Percentiles rank a stretch among this genome's conserved stretches.
Conservation (phyloP, 225 moss, liverwort and hornwort genomes). For the Anthoceros angustus region DNA sequence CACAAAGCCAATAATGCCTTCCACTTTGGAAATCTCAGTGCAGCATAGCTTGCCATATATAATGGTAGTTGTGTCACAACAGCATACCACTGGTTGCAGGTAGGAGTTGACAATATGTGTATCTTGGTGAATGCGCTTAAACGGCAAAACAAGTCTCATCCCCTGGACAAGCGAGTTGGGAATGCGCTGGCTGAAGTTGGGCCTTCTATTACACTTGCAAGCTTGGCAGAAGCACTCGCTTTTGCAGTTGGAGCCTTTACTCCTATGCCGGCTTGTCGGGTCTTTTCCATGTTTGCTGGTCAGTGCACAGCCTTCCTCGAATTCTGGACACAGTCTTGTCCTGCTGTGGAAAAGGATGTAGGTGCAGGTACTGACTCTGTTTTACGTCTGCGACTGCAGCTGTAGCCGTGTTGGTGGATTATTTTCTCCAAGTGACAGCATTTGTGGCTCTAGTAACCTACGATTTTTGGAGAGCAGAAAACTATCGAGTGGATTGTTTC, state of each 20-base stretch:
- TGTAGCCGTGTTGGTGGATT: constrained; percentile 88
- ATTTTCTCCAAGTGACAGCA: constrained; percentile 70
- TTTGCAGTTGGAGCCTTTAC: constrained; percentile 83
- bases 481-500: constrained; percentile 59
- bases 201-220: constrained; percentile 91
- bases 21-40: not conserved
- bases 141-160: constrained; percentile 40
- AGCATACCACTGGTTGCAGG: constrained; percentile 23
- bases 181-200: constrained; percentile 79
- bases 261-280: constrained; percentile 96
- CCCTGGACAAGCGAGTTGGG: constrained; percentile 54
- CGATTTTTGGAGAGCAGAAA: constrained; percentile 63
- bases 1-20: not conserved
- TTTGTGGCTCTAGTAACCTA: constrained; percentile 88
- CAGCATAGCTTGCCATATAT: not conserved
- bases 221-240: constrained; percentile 76
- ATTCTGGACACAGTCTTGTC: not conserved
- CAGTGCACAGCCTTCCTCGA: not conserved
- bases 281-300: constrained; percentile 99
- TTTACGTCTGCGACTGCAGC: constrained; percentile 31
- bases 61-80: constrained; percentile 3
- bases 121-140: constrained; percentile 89
- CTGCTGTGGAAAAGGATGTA: not conserved
- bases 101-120: constrained; percentile 99
- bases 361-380: not conserved